These are phyloP conservation scores for Phytophthora uliginosa DNA, from an alignment of 352 stramenopile species.

Conservation along the genomic window DNA sequence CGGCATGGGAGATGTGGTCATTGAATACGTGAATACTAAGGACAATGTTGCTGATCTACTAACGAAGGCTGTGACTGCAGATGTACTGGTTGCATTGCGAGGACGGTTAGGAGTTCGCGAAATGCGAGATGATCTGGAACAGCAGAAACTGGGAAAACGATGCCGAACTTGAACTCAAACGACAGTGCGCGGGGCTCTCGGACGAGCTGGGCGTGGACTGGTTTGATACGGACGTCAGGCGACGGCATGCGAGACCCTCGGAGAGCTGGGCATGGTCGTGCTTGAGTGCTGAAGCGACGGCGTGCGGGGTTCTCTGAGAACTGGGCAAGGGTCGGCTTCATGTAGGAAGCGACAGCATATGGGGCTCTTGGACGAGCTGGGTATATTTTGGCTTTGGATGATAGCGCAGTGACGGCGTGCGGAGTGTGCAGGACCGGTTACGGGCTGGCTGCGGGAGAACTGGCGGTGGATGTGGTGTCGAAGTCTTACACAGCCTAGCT, in stretches of 20 bases:
- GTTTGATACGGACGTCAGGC: not conserved
- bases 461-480: too few relatives aligned
- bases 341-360: not conserved
- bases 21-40: slow-evolving; percentile 27
- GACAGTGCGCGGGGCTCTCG: not conserved
- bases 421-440: not conserved
- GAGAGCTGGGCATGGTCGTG: slow-evolving; percentile 3
- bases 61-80: slow-evolving; percentile 20
- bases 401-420: not conserved
- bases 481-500: too few relatives aligned
- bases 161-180: not conserved
- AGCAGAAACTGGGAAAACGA: not conserved
- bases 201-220: not conserved
- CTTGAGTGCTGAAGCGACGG: not conserved
- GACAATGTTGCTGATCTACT: slow-evolving; percentile 27
- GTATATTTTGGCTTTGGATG: not conserved
- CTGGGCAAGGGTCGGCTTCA: not conserved
- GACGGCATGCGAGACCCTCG: not conserved
- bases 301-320: not conserved
- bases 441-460: not conserved
- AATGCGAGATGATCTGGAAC: not conserved
- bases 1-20: not conserved
- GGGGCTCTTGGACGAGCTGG: not conserved
- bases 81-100: slow-evolving; percentile 2
- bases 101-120: slow-evolving; percentile 11